Evolutionary conservation across 257 asterid species (phyloP).

Genomic region (Ballota nigra): DNA sequence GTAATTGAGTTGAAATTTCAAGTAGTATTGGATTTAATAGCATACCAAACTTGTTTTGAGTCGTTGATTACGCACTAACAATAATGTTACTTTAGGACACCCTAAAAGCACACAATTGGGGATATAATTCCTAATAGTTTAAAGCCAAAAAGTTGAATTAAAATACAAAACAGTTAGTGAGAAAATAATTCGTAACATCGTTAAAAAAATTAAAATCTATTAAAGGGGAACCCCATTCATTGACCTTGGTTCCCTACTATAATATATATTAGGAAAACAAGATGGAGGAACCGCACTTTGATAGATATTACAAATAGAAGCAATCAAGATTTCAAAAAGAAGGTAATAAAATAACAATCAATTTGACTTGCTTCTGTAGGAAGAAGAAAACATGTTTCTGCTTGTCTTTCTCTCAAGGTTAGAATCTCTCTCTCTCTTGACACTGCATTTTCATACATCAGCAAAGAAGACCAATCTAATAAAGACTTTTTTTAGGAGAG

Average conservation of each 20-base stretch:
- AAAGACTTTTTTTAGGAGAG: slow-evolving; percentile 37
- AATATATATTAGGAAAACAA: slow-evolving; percentile 22
- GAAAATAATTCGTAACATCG: slow-evolving; percentile 5
- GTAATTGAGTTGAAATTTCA: neutral
- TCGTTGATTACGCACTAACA: slow-evolving; percentile 45
- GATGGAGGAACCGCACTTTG: slow-evolving; percentile 36
- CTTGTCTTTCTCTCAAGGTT: slow-evolving; percentile 65
- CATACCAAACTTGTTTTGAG: neutral
- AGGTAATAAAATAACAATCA: slow-evolving; percentile 28
- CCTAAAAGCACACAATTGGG: slow-evolving; percentile 39
- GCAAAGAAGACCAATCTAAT: slow-evolving; percentile 45
- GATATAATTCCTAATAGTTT: slow-evolving; percentile 2
- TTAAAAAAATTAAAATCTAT: slow-evolving; percentile 30
- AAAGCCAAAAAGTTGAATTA: slow-evolving; percentile 1
- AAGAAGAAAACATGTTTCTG: slow-evolving; percentile 56
- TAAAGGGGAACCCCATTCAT: slow-evolving; percentile 42
- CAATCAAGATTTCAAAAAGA: slow-evolving; percentile 48
- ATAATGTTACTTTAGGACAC: slow-evolving; percentile 30
- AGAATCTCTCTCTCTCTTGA: slow-evolving; percentile 68
- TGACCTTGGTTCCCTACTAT: slow-evolving; percentile 56
- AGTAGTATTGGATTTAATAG: neutral
- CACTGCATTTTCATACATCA: slow-evolving; percentile 52
- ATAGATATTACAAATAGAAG: slow-evolving; percentile 54
- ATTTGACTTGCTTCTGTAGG: slow-evolving; percentile 56
- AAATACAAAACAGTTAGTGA: slow-evolving; percentile 21